Evolutionary conservation across 2,329 filamentous ascomycete genomes (phyloP).

Genomic region (Scedosporium boydii): DNA sequence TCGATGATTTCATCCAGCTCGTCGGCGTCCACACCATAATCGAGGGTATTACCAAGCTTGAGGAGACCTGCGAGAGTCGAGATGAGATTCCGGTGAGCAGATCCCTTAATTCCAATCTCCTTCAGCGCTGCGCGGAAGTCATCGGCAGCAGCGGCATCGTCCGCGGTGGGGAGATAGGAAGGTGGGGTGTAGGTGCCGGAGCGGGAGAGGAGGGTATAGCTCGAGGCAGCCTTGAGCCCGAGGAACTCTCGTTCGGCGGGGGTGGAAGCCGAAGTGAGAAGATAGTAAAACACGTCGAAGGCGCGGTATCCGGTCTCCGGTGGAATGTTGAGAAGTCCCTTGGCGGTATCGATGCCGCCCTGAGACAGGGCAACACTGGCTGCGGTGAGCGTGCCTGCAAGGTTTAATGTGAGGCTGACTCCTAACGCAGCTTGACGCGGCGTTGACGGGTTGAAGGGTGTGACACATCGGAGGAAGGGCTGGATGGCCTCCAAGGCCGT

Average conservation of each 20-base stretch:
- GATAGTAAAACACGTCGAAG: slow-evolving; percentile 97
- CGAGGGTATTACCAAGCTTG: slow-evolving; percentile 84
- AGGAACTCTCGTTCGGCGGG: slow-evolving; percentile 83
- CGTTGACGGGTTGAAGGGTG: slow-evolving; percentile 79
- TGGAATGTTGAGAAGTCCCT: slow-evolving; percentile 73
- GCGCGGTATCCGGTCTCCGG: slow-evolving; percentile 74
- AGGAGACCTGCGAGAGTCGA: slow-evolving; percentile 78
- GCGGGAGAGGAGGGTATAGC: slow-evolving; percentile 69
- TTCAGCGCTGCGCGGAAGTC: slow-evolving; percentile 84
- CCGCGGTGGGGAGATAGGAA: slow-evolving; percentile 80
- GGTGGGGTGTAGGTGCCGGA: slow-evolving; percentile 83
- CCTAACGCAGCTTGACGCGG: slow-evolving; percentile 73
- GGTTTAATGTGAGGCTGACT: slow-evolving; percentile 70
- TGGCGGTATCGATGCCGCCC: slow-evolving; percentile 75
- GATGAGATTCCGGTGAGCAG: slow-evolving; percentile 71
- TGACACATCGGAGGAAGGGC: slow-evolving; percentile 80
- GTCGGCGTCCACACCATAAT: slow-evolving; percentile 77
- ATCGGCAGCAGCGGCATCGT: slow-evolving; percentile 86
- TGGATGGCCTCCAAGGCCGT: slow-evolving; percentile 72
- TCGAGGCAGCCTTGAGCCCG: slow-evolving; percentile 64
- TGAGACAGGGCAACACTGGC: slow-evolving; percentile 72
- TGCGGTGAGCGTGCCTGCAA: slow-evolving; percentile 68
- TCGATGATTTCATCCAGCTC: slow-evolving; percentile 78
- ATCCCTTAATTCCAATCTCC: slow-evolving; percentile 87
- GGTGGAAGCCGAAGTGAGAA: slow-evolving; percentile 84